Conservation (phyloP, 306 rosid genomes). For the Casuarina cunninghamiana region DNA sequence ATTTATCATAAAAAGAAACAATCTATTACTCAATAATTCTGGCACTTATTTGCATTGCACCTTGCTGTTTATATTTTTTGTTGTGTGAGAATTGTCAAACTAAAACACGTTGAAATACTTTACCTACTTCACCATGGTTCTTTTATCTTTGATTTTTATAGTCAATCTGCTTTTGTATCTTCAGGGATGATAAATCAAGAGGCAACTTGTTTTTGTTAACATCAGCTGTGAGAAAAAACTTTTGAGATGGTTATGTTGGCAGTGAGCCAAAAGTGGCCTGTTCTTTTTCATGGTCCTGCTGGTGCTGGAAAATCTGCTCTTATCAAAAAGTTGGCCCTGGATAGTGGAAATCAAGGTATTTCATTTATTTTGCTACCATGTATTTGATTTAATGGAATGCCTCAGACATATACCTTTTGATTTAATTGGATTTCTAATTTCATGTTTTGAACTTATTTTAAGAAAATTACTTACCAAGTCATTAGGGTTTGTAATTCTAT, state of each 20-base stretch:
- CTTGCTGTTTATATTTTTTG: not conserved
- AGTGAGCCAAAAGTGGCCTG: conserved; percentile 81
- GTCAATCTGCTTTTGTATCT: conserved; percentile 23
- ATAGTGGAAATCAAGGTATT: conserved; percentile 51
- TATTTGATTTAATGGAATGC: not conserved
- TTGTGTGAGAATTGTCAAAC: not conserved
- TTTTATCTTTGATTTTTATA: conserved; percentile 11
- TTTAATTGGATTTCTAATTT: not conserved
- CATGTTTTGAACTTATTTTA: not conserved
- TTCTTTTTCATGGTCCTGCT: conserved; percentile 78
- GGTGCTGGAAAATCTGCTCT: conserved; percentile 93
- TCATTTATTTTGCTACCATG: not conserved
- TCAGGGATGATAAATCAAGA: conserved; percentile 46
- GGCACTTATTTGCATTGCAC: not conserved
- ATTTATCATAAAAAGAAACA: conserved; percentile 13
- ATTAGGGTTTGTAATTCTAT: too few relatives aligned
- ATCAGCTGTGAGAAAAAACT: conserved; percentile 56
- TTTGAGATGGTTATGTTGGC: conserved; percentile 70
- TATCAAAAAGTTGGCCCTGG: conserved; percentile 64
- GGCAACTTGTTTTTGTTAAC: conserved; percentile 58
- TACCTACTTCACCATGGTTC: conserved; percentile 18
- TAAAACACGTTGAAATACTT: not conserved
- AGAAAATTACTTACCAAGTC: too few relatives aligned
- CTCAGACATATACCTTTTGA: not conserved
- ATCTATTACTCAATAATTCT: not conserved